A percentile compares a stretch with the other conserved stretches of the same genome.
Evolutionary conservation across 768 basidiomycete species (phyloP).

Genomic region (Multifurca ochricompacta): DNA sequence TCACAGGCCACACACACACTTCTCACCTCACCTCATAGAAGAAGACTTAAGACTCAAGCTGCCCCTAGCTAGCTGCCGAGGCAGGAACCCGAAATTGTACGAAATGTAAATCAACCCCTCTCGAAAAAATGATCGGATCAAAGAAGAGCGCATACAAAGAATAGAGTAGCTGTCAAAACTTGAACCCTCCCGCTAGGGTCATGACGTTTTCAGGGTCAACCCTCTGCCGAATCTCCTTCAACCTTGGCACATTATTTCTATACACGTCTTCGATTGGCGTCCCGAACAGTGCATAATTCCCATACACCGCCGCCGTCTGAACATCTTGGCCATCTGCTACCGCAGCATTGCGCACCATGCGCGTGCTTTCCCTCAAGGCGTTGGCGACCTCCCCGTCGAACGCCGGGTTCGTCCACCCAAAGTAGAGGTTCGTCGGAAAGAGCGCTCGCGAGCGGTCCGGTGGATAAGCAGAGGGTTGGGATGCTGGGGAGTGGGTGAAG

Average conservation of each 20-base stretch:
- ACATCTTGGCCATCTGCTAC: constrained; percentile 19
- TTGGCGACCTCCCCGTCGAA: background rate
- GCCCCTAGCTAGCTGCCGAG: no score
- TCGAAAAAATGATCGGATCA: no score
- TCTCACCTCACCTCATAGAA: no score
- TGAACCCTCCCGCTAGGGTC: constrained; percentile 21
- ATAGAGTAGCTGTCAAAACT: no score
- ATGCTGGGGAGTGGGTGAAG: constrained; percentile 1
- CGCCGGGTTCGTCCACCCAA: constrained; percentile 4
- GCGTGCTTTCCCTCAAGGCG: background rate
- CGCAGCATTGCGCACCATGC: constrained; percentile 1
- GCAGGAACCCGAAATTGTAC: no score
- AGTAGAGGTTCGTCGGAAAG: constrained; percentile 17
- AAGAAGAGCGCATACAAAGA: background rate
- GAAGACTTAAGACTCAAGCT: no score
- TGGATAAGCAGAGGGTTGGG: constrained; percentile 18
- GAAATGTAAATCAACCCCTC: no score
- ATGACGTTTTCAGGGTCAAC: constrained; percentile 21
- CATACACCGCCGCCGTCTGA: constrained; percentile 8
- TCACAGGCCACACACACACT: no score
- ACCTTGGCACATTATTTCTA: constrained; percentile 14
- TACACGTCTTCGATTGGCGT: constrained; percentile 15
- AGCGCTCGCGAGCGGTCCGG: constrained; percentile 19
- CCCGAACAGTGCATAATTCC: constrained; percentile 21
- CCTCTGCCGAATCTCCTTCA: constrained; percentile 5